A percentile compares a stretch with the other conserved stretches of the same genome.
phyloP scores from a whole-genome alignment of 169 alveolate species.

The Theileria orientalis region DNA sequence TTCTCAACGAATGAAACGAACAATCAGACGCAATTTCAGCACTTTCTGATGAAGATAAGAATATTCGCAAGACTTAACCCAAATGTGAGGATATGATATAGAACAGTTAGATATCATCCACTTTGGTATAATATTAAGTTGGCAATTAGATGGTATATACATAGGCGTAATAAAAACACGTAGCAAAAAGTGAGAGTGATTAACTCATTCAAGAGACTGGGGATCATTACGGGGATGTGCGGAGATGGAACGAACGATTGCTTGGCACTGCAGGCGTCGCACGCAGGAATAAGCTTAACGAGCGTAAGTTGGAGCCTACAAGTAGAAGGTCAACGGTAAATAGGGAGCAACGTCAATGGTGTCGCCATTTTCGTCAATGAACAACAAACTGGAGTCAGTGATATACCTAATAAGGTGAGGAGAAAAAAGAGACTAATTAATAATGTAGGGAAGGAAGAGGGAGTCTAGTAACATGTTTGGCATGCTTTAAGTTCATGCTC shows the following conservation, averaged over 20 bases:
- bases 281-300: slow-evolving; percentile 90
- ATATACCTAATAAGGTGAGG: slow-evolving; percentile 72
- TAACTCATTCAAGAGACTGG: slow-evolving; percentile 77
- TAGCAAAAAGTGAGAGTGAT: slow-evolving; percentile 81
- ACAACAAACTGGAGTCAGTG: slow-evolving; percentile 81
- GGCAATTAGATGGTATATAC: neutral
- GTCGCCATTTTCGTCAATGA: slow-evolving; percentile 85
- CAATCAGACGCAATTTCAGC: slow-evolving; percentile 49
- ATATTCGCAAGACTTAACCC: slow-evolving; percentile 64
- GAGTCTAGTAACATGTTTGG: slow-evolving; percentile 85
- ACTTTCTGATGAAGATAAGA: slow-evolving; percentile 49
- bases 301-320: slow-evolving; percentile 32
- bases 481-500: slow-evolving; percentile 87
- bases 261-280: slow-evolving; percentile 89
- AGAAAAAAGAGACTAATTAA: neutral
- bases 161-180: neutral
- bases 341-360: slow-evolving; percentile 86
- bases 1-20: slow-evolving; percentile 36
- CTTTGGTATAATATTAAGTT: neutral
- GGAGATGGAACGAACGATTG: slow-evolving; percentile 95
- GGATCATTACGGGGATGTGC: slow-evolving; percentile 87
- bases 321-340: neutral
- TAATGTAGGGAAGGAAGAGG: slow-evolving; percentile 84
- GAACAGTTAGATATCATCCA: neutral
- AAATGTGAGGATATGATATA: slow-evolving; percentile 12